These are phyloP conservation scores for Niveomyces coronatus DNA, from an alignment of 2,329 filamentous ascomycete species.

Conservation along the genomic window DNA sequence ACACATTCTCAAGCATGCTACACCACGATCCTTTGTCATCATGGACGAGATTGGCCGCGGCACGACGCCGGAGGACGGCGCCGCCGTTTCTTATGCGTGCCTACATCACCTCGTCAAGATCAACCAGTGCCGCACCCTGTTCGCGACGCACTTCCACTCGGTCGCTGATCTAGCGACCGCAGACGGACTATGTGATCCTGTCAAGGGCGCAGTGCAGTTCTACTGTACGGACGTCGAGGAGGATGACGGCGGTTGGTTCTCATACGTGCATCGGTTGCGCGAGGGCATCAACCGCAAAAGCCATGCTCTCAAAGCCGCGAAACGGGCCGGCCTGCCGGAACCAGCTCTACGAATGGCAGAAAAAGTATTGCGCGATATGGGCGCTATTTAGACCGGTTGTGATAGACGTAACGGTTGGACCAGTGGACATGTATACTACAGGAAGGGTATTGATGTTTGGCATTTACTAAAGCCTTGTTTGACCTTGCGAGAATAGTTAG, in stretches of 20 bases:
- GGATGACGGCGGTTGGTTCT: conserved; percentile 58
- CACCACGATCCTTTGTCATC: conserved; percentile 77
- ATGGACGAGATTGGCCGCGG: conserved; percentile 98
- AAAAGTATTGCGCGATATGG: conserved; percentile 34
- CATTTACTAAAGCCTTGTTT: too few species aligned
- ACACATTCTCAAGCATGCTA: conserved; percentile 77
- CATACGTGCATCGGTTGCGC: conserved; percentile 74
- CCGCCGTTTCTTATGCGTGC: conserved; percentile 81
- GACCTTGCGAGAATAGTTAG: conserved; percentile 21
- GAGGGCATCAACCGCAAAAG: conserved; percentile 76
- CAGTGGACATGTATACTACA: too few species aligned
- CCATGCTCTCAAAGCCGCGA: conserved; percentile 92
- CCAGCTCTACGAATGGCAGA: conserved; percentile 59
- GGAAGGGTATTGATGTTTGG: too few species aligned
- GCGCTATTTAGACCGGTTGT: not conserved
- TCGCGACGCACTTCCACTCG: conserved; percentile 89
- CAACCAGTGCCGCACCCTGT: conserved; percentile 72
- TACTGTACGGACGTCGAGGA: conserved; percentile 90
- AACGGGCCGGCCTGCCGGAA: conserved; percentile 70
- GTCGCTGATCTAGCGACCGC: conserved; percentile 65
- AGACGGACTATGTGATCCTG: conserved; percentile 30
- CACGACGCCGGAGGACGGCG: conserved; percentile 86
- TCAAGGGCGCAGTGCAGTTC: conserved; percentile 44
- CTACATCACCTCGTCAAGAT: conserved; percentile 71
- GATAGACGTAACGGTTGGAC: too few species aligned